Conservation (phyloP, 805 yeast species). For the Candida coquimbonensis region DNA sequence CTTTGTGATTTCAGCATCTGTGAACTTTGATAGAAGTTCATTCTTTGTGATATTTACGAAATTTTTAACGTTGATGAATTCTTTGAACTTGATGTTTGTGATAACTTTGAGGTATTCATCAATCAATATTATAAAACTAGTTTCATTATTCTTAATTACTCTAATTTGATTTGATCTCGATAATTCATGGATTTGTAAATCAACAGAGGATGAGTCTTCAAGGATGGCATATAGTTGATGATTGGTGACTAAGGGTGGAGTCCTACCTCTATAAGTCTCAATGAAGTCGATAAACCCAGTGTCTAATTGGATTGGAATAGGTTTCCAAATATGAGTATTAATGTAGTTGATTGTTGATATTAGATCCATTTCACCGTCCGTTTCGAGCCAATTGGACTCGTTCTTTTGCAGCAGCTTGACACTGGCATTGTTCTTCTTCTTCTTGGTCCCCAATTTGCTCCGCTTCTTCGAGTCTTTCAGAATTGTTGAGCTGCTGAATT, state of each 20-base stretch:
- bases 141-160: constrained; percentile 10
- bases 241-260: constrained; percentile 12
- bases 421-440: too few species aligned
- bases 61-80: neutral
- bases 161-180: constrained; percentile 30
- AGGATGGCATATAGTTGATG: constrained; percentile 42
- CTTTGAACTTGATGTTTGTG: constrained; percentile 3
- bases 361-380: neutral
- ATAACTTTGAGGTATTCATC: constrained; percentile 13
- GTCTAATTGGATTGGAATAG: constrained; percentile 11
- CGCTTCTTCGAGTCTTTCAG: too few species aligned
- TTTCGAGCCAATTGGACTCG: too few species aligned
- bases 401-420: too few species aligned
- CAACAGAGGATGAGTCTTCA: constrained; percentile 44
- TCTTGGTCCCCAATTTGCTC: too few species aligned
- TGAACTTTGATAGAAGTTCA: constrained; percentile 2
- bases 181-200: constrained; percentile 33
- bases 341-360: neutral
- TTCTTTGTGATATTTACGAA: constrained; percentile 1
- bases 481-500: too few species aligned
- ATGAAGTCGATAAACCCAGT: constrained; percentile 14
- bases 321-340: constrained; percentile 12
- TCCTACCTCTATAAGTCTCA: constrained; percentile 8
- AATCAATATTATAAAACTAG: constrained; percentile 26
- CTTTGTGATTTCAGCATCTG: constrained; percentile 20